Conservation (phyloP, 2,329 filamentous ascomycete genomes). For the Arthroderma sp. region DNA sequence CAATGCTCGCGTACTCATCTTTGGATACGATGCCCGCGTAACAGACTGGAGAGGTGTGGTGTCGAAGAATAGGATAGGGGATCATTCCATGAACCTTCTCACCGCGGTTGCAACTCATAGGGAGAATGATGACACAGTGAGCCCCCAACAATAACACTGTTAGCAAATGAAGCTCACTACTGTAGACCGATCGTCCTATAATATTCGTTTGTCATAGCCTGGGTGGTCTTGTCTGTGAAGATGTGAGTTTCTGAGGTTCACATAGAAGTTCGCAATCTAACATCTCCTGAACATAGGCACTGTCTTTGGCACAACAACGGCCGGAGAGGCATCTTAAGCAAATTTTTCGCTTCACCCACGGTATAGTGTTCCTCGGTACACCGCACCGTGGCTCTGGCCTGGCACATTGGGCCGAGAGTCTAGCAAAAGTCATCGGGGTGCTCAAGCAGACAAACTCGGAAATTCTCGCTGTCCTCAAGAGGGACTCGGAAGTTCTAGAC, state of each 20-base stretch:
- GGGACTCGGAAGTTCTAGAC: not conserved
- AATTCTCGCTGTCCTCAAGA: not conserved
- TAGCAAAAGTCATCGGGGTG: not conserved
- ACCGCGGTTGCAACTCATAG: too few species aligned
- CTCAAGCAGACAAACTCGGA: not conserved
- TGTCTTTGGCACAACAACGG: not conserved
- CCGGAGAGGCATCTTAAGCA: not conserved
- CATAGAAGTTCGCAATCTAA: not conserved
- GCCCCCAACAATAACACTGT: not conserved
- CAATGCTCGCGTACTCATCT: slow-evolving; percentile 7
- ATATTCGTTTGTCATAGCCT: not conserved
- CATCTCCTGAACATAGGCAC: not conserved
- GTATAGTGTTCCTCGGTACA: not conserved
- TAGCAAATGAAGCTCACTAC: not conserved
- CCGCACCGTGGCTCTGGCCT: not conserved
- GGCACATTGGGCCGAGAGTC: not conserved
- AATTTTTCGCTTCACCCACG: not conserved
- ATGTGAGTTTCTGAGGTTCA: not conserved
- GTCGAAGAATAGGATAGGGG: not conserved
- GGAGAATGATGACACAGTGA: not conserved
- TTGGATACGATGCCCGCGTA: slow-evolving; percentile 8
- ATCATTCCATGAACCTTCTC: too few species aligned
- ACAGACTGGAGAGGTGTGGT: not conserved
- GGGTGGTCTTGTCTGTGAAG: not conserved
- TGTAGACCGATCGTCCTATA: not conserved